These are phyloP conservation scores for Clathrus columnatus DNA, from an alignment of 768 basidiomycete genomes.

Conservation along the genomic window DNA sequence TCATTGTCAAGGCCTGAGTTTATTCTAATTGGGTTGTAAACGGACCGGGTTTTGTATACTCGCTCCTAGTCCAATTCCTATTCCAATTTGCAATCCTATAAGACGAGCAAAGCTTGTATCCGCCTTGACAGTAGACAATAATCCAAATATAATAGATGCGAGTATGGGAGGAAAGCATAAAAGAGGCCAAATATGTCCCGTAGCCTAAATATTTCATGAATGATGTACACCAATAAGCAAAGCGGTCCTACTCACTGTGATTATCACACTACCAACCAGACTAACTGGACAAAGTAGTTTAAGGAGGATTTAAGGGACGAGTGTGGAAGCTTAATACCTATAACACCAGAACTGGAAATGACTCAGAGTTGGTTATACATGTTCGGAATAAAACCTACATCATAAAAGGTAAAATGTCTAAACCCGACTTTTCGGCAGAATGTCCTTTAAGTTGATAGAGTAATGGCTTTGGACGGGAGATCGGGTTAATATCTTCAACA, in stretches of 20 bases:
- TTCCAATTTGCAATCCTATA: conserved; percentile 29
- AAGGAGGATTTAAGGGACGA: neutral
- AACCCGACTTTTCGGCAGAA: conserved; percentile 28
- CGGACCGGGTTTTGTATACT: conserved; percentile 28
- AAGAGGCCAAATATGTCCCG: conserved; percentile 27
- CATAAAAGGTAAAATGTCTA: conserved; percentile 34
- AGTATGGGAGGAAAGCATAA: conserved; percentile 24
- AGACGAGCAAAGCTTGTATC: conserved; percentile 19
- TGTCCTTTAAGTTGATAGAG: conserved; percentile 27
- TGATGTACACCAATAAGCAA: neutral
- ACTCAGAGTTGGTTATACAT: too few relatives aligned
- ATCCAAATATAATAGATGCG: conserved; percentile 25
- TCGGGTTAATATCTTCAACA: neutral
- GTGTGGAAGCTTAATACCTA: neutral
- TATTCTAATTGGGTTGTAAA: conserved; percentile 9
- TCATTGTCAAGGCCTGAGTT: too few relatives aligned
- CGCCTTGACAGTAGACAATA: conserved; percentile 27
- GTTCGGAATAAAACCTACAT: conserved; percentile 19
- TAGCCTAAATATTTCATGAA: conserved; percentile 4
- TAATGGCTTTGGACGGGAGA: conserved; percentile 16
- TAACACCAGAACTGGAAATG: neutral
- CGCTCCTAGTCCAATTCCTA: conserved; percentile 31
- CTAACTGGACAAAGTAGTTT: neutral
- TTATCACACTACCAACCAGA: conserved; percentile 20
- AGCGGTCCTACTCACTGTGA: conserved; percentile 17